Conservation (phyloP, 352 stramenopile genomes). For the Aphanomyces invadans region DNA sequence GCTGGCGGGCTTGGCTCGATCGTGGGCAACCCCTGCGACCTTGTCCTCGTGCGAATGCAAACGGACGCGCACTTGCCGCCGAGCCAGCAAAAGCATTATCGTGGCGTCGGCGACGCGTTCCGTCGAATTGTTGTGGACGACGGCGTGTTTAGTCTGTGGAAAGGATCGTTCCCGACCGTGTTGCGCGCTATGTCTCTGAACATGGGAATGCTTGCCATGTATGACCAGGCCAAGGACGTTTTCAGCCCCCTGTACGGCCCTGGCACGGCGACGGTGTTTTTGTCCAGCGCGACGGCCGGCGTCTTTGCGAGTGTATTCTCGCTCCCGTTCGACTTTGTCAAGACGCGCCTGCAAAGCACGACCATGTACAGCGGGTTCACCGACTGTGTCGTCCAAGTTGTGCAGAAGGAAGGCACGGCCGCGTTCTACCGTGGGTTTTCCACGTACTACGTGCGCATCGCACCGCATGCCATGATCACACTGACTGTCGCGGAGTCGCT, state of each 20-base stretch:
- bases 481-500: constrained; percentile 3
- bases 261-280: not conserved
- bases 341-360: constrained; percentile 4
- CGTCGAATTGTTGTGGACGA: constrained; percentile 64
- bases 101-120: constrained; percentile 53
- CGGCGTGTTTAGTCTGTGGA: constrained; percentile 63
- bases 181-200: constrained; percentile 50
- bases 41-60: constrained; percentile 77
- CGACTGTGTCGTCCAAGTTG: constrained; percentile 7
- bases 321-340: constrained; percentile 10
- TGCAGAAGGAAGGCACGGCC: not conserved
- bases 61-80: constrained; percentile 34
- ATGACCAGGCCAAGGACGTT: constrained; percentile 14
- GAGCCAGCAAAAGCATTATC: constrained; percentile 47
- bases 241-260: not conserved
- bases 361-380: not conserved
- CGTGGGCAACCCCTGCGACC: constrained; percentile 75
- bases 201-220: constrained; percentile 7
- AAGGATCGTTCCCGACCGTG: constrained; percentile 72
- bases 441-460: constrained; percentile 8
- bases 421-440: constrained; percentile 7
- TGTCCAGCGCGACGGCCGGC: not conserved
- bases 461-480: constrained; percentile 10
- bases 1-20: constrained; percentile 5
- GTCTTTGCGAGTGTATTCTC: constrained; percentile 10